Evolutionary conservation across 257 asterid species (phyloP).

Genomic region (Solanum sitiens): DNA sequence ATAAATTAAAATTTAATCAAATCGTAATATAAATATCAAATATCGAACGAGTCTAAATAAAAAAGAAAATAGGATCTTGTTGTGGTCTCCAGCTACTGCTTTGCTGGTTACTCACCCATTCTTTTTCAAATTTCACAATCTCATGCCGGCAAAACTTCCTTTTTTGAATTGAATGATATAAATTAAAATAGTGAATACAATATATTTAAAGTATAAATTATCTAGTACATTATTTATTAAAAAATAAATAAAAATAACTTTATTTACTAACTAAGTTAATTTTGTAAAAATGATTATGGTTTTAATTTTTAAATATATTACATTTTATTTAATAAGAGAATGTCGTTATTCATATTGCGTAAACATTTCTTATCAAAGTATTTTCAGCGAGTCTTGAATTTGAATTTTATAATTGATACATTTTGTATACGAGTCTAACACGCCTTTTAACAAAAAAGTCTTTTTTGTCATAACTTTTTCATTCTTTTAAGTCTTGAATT

Average conservation of each 20-base stretch:
- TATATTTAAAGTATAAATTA: not conserved
- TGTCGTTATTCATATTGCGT: fast-evolving
- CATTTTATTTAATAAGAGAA: not conserved
- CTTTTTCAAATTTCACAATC: not conserved
- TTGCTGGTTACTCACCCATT: not conserved
- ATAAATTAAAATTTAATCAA: fast-evolving
- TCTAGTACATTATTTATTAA: not conserved
- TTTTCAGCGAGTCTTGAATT: not conserved
- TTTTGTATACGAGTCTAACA: not conserved
- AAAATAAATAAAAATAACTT: not conserved
- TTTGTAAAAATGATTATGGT: not conserved
- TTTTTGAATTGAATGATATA: not conserved
- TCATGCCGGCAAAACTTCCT: not conserved
- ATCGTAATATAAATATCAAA: fast-evolving
- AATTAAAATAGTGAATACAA: not conserved
- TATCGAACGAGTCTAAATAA: not conserved
- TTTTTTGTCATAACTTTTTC: not conserved
- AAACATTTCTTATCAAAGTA: fast-evolving
- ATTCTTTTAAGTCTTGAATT: no score
- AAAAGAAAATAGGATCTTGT: not conserved
- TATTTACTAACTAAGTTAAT: not conserved
- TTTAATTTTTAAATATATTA: not conserved
- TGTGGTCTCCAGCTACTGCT: not conserved
- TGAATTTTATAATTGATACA: not conserved
- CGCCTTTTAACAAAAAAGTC: not conserved